Evolutionary conservation across 2,329 filamentous ascomycete species (phyloP), one percentile per base, ranked within the genome.

Genomic region (Scorias spongiosa): DNA sequence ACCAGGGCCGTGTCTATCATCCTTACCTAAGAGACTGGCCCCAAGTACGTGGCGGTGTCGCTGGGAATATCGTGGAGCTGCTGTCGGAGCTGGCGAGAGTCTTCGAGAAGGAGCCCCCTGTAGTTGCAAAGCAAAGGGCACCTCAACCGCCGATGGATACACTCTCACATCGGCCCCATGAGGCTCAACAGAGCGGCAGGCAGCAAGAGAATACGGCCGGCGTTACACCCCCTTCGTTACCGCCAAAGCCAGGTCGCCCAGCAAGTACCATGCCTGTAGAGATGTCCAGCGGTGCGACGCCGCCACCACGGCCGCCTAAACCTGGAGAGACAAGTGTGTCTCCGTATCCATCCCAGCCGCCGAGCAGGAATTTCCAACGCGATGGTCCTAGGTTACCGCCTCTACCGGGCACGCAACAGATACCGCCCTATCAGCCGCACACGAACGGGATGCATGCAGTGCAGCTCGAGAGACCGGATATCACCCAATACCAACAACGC

Each of bases 51-150:
- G 38, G 14, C 14, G 79, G 85, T 51, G 89, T 84, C 54, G 41
- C 56, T 74, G 86, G 89, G 1, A 88, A 79, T 29, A 68, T 95
- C 2, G 67, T 82, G 37, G 87, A 94, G 57, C 85, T 96, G 45
- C 66, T 96, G 2, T 78, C 76, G 12, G 82, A 93, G 26, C 66
- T 98, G 2, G 76, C 82, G 51, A 85, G 91, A 43, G 72, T 96
- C 17, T 98, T 98, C 59, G 81, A 87, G 32, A 93, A 93, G 64
- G 91, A 98, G 56, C 91, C 91, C 8, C 91, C 91, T 0, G 84
- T 96, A 3, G 78, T 91, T 47, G 78, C 87, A 29, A 80, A 78
- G 52, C 78, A 78, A 50, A 71, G 72, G 54, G 67, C 70, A 51
- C 66, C 66, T 43, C 55, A 59, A 45, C 48, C 79, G 41, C 81